Base-by-base conservation (phyloP, 2,329 filamentous ascomycete genomes). In the Venturia effusa region DNA sequence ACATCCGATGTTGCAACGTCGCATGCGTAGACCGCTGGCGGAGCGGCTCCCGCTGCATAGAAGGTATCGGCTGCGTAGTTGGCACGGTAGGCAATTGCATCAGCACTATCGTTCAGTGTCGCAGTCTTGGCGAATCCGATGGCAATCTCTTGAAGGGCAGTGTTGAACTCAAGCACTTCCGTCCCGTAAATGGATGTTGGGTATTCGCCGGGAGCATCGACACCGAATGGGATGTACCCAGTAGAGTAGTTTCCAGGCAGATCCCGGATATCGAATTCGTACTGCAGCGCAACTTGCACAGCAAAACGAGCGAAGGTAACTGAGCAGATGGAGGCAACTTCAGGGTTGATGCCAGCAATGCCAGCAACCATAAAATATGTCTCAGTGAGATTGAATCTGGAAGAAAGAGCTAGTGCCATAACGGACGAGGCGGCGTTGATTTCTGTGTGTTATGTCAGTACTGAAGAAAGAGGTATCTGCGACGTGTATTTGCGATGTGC, bases 291-390 rank as follows among this genome's bases (percentile, higher is more conserved):
- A 2, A 90, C 87, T 71, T 92, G 89, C 5, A 92, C 81, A 0
- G 87, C 83, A 70, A 85, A 92, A 27, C 83, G 81, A 43, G 85
- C 82, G 63, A 92, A 83, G 0, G 86, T 86, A 0, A 89, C 87
- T 48, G 82, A 81, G 55, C 83, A 84, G 4, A 88, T 78, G 0
- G 88, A 90, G 27, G 81, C 84, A 32, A 84, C 75, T 66, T 86
- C 83, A 0, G 88, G 89, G 72, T 84, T 90, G 54, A 90, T 80
- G n/a, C 89, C 88, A 1, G 85, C 88, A 66, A 92, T 91, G 2
- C 88, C 89, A 0, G 81, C 84, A 37, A 89, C 73, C 64, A 92
- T 74, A 74, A 90, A 90, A 75, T 92, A 92, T 0, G 88, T 88
- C 59, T 78, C 73, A 1, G 76, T 80, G 15, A 92, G 79, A 73